Evolutionary conservation across 2,329 filamentous ascomycete genomes (phyloP).

Genomic region (Pseudogymnoascus destructans): DNA sequence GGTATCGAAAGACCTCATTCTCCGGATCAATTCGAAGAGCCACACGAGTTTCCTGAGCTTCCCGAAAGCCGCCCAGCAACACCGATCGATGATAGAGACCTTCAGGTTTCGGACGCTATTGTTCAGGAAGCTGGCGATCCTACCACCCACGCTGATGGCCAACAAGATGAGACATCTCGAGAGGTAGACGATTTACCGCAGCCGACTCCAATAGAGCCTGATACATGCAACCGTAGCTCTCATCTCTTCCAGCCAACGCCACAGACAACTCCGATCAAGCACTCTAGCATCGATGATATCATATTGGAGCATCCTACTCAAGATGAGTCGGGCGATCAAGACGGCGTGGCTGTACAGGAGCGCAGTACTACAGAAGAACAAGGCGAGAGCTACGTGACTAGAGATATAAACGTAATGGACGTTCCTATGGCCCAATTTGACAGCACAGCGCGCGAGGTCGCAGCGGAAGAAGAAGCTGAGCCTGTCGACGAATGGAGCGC

Average conservation of each 20-base stretch:
- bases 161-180: neutral
- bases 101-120: neutral
- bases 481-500: neutral
- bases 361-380: neutral
- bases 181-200: slow-evolving; percentile 22
- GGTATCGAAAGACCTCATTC: neutral
- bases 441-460: neutral
- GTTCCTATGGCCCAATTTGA: neutral
- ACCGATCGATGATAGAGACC: neutral
- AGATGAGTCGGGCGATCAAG: neutral
- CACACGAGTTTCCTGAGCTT: slow-evolving; percentile 5
- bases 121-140: neutral
- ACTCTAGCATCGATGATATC: neutral
- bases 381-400: neutral
- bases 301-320: slow-evolving; percentile 12
- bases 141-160: neutral
- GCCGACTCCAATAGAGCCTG: slow-evolving; percentile 30
- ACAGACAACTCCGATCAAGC: slow-evolving; percentile 12
- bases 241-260: slow-evolving; percentile 32
- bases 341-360: neutral
- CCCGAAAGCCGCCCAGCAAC: neutral
- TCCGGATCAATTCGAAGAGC: neutral
- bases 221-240: slow-evolving; percentile 32
- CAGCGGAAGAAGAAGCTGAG: neutral
- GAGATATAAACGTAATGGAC: neutral